Evolutionary conservation across 352 stramenopile species (phyloP), one percentile per base, ranked within the genome.

Genomic region (Phytophthora pini): DNA sequence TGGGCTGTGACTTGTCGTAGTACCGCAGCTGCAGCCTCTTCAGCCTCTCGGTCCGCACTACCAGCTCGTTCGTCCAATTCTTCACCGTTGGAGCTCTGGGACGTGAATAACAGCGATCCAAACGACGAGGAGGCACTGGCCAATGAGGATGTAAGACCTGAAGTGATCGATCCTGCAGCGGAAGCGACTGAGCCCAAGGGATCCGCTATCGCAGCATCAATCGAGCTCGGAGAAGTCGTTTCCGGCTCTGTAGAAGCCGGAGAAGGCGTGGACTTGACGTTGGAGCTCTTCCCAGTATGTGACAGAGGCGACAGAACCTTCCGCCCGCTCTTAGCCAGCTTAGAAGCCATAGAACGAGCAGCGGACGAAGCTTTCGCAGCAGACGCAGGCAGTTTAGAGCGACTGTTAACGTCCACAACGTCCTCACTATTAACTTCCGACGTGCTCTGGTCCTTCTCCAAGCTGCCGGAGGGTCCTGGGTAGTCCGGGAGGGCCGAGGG

Each of bases 311-410:
- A 86, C 39, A 92, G 62, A 55, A 88, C 70, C 53, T 77, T 79
- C 26, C 80, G 77, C 6, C 80, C 76, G 32, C 79, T 70, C 36
- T 88, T 76, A 6, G 79, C 68, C 27, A 92, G 50, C 26, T 87
- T 89, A 12, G 80, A 89, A 17, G 84, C 81, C 57, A 87, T 81
- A 9, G 81, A 86, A 27, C 84, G 77, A 36, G 84, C 81, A 4
- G 77, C 65, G 5, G 74, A 82, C 10, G 82, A 82, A 20, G 78
- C 70, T 57, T 76, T 76, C 3, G 59, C 52, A 1, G 78, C 62
- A 4, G 72, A 67, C 26, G 46, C 40, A 32, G 48, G 43, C 8
- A 67, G 36, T 9, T 72, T 68, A 9, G 73, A 49, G 4, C 20
- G 60, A 44, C 29, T 46, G 34, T 32, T 43, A 31, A 11, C 11